Conservation (phyloP, 768 basidiomycete species). For the Lactarius hengduanensis region DNA sequence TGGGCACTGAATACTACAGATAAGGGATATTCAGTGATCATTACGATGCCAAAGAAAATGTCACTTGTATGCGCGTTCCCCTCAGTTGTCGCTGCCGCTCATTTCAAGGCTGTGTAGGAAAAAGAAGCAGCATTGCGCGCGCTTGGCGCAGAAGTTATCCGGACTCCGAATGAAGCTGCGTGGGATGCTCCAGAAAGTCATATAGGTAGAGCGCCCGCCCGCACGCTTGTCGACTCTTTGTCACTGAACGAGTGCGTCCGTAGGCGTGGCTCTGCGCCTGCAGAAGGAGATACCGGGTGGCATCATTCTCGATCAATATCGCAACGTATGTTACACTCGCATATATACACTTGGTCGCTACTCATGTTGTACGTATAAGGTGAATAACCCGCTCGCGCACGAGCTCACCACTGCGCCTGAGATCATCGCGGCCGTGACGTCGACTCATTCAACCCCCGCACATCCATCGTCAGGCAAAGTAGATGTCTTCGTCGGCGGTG, state of each 20-base stretch:
- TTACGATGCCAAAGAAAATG: slow-evolving; percentile 95
- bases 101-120: slow-evolving; percentile 48
- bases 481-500: slow-evolving; percentile 78
- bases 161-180: slow-evolving; percentile 87
- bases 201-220: slow-evolving; percentile 66
- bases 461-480: slow-evolving; percentile 71
- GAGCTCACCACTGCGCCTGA: slow-evolving; percentile 90
- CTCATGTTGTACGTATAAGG: slow-evolving; percentile 37
- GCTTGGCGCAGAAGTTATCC: slow-evolving; percentile 90
- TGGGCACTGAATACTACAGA: slow-evolving; percentile 58
- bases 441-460: slow-evolving; percentile 57
- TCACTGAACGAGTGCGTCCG: slow-evolving; percentile 67
- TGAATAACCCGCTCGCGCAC: slow-evolving; percentile 88
- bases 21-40: slow-evolving; percentile 87
- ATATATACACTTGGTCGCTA: background rate
- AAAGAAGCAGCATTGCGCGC: slow-evolving; percentile 92
- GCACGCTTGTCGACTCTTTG: slow-evolving; percentile 45
- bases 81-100: background rate
- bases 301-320: slow-evolving; percentile 92
- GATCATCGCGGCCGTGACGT: slow-evolving; percentile 75
- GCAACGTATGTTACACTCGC: slow-evolving; percentile 51
- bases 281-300: slow-evolving; percentile 76
- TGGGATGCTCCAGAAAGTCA: slow-evolving; percentile 90
- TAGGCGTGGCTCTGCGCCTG: slow-evolving; percentile 81
- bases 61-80: slow-evolving; percentile 52